These are phyloP conservation scores for Plasmodium sp. DNA, from an alignment of 169 alveolate species.

Conservation along the genomic window DNA sequence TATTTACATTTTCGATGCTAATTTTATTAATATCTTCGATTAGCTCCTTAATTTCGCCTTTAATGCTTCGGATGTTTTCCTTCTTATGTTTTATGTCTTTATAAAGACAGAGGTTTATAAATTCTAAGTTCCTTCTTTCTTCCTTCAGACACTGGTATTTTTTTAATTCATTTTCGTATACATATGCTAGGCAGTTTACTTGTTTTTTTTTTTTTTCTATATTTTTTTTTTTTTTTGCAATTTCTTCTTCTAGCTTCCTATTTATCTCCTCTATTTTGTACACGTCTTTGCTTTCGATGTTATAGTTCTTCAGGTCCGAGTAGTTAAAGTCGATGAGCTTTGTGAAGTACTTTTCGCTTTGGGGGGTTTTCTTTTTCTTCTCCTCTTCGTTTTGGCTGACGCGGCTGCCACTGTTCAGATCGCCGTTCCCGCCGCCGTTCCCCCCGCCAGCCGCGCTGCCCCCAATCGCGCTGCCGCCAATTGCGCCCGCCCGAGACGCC, in stretches of 20 bases:
- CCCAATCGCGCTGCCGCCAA: background rate
- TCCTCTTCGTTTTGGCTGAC: background rate
- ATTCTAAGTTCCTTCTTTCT: conserved; percentile 64
- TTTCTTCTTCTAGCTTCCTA: conserved; percentile 50
- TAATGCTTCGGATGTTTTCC: conserved; percentile 38
- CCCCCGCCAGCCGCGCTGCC: background rate
- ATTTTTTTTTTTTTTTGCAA: conserved; percentile 22
- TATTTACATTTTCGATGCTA: conserved; percentile 35
- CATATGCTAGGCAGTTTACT: conserved; percentile 34
- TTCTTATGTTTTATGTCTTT: conserved; percentile 68
- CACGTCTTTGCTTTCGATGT: conserved; percentile 63
- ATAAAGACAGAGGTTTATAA: conserved; percentile 47
- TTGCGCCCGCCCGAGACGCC: background rate
- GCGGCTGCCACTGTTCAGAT: background rate
- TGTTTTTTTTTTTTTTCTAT: conserved; percentile 46
- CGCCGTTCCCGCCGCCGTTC: background rate
- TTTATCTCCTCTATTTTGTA: conserved; percentile 62
- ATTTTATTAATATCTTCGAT: conserved; percentile 59
- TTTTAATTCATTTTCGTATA: conserved; percentile 53
- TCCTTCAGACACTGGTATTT: conserved; percentile 66
- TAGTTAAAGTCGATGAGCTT: conserved; percentile 50
- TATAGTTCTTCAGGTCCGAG: conserved; percentile 10
- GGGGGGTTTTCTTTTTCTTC: background rate
- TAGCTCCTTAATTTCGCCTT: conserved; percentile 58
- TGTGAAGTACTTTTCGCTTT: conserved; percentile 20